These are phyloP conservation scores for Xylariaceae sp. DNA, from an alignment of 2,329 filamentous ascomycete genomes.

Conservation along the genomic window DNA sequence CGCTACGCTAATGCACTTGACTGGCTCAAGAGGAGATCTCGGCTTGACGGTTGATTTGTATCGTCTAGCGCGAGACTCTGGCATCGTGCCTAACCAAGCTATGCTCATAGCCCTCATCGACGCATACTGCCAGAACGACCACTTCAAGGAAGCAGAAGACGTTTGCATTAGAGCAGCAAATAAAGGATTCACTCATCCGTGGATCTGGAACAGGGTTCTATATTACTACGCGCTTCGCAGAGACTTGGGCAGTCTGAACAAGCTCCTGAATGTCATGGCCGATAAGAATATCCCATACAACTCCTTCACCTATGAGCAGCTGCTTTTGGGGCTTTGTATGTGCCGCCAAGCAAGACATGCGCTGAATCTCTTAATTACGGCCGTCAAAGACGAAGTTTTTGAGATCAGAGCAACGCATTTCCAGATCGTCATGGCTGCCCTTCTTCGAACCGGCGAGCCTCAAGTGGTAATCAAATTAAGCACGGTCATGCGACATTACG, in stretches of 20 bases:
- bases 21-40: conserved; percentile 68
- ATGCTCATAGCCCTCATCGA: conserved; percentile 65
- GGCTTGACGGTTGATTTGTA: conserved; percentile 64
- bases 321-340: conserved; percentile 47
- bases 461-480: conserved; percentile 40
- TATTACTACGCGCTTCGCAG: conserved; percentile 63
- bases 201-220: conserved; percentile 77
- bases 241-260: conserved; percentile 46
- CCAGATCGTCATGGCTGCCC: conserved; percentile 49
- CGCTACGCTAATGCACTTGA: conserved; percentile 69
- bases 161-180: conserved; percentile 55
- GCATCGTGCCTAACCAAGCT: conserved; percentile 47
- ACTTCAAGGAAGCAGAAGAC: conserved; percentile 51
- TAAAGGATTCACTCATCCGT: conserved; percentile 49
- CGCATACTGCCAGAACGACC: conserved; percentile 59
- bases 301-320: conserved; percentile 45
- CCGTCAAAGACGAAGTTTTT: conserved; percentile 42
- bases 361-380: conserved; percentile 43
- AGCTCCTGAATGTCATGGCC: conserved; percentile 47
- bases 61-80: conserved; percentile 52
- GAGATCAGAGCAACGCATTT: conserved; percentile 47
- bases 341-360: conserved; percentile 49
- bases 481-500: conserved; percentile 39
- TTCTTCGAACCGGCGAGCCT: conserved; percentile 43
- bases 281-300: conserved; percentile 45